Evolutionary conservation across 2,329 filamentous ascomycete genomes (phyloP), one percentile per base, ranked within the genome.

Genomic region (Pseudogymnoascus sp.): DNA sequence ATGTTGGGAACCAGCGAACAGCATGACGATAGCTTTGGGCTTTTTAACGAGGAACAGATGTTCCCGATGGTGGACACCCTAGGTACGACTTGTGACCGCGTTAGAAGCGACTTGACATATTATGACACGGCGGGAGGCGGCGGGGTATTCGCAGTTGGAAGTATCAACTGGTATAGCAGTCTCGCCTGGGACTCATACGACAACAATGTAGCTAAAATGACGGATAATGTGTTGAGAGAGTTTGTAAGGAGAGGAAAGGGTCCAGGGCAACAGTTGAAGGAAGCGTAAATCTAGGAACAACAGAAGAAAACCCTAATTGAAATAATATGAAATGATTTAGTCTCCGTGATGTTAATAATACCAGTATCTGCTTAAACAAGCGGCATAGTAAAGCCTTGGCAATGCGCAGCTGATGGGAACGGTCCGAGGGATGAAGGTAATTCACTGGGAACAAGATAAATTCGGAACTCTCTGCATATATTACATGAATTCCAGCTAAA

Each of bases 161-260:
- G 68, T 59, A 71, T 71, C 54, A 71, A 69, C 47, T 71, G 69
- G 69, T 68, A 65, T 37, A 61, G 63, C 44, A 64, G 62, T 29
- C 54, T 71, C 5, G 69, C 47, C 1, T 71, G 66, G 64, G 65
- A 70, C 36, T 61, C 62, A 26, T 71, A 69, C 60, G 15, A 67
- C 11, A 71, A 71, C 47, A 65, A 68, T 50, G 64, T 70, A 21
- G 69, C 69, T 17, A 64, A 36, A 36, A n/a, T 69, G 40, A 71
- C 68, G 1, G 62, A 60, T 8, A 70, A 70, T 59, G 66, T 70
- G 11, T 33, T 69, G 9, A 60, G 60, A 26, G 63, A 65, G 41
- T 69, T 69, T 57, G 54, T 66, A 40, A 58, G 59, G 33, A 58
- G 65, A 24, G 50, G 59, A 39, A 62, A 62, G 36, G 59, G 59